Conservation (phyloP, 108 stramenopile species). For the Pseudonitzschia multiseries region DNA sequence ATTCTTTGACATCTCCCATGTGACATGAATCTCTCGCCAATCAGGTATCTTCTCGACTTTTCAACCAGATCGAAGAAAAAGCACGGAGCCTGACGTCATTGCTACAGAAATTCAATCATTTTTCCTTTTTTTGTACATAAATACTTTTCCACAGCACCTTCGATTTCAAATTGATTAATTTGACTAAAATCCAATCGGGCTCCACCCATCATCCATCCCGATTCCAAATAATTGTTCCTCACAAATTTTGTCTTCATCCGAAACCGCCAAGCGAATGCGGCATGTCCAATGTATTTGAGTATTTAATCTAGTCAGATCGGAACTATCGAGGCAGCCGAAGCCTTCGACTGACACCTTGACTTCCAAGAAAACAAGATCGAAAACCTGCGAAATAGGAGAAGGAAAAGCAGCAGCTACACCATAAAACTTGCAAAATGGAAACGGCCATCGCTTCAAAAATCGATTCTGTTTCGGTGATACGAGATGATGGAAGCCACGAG, state of each 20-base stretch:
- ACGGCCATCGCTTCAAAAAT: constrained; percentile 1
- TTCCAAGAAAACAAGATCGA: no score
- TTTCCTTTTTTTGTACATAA: no score
- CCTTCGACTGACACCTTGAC: no score
- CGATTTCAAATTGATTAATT: background rate
- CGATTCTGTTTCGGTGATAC: background rate
- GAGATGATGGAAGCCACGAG: background rate
- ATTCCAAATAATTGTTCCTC: background rate
- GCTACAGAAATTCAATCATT: background rate
- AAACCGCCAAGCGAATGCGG: no score
- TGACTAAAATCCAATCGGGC: background rate
- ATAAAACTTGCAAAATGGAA: background rate
- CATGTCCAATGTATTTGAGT: no score
- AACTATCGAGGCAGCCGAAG: no score
- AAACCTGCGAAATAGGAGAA: no score
- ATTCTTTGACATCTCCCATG: background rate
- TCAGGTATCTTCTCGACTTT: constrained; percentile 10
- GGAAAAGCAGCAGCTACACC: no score
- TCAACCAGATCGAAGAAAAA: constrained; percentile 2
- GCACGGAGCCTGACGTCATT: background rate
- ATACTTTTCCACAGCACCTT: background rate
- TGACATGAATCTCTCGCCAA: background rate
- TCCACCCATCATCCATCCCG: no score
- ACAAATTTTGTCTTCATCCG: background rate
- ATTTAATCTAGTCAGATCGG: no score